These are phyloP conservation scores for Rhodotorula taiwanensis DNA, from an alignment of 768 basidiomycete species.

Conservation along the genomic window DNA sequence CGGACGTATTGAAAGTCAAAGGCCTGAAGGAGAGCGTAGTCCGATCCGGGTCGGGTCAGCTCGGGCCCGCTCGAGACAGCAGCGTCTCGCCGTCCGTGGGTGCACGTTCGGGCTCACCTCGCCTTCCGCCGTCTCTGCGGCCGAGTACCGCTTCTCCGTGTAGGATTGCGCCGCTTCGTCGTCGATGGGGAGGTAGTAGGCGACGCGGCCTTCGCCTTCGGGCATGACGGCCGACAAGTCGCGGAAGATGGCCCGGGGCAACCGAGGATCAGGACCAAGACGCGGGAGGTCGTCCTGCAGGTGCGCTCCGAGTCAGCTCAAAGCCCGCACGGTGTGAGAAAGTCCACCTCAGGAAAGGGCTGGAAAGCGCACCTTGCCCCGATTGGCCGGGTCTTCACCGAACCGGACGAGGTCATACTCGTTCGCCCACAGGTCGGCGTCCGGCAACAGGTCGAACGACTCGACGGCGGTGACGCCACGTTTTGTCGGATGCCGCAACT, in stretches of 20 bases:
- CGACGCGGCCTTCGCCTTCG: constrained; percentile 25
- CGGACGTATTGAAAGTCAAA: constrained; percentile 33
- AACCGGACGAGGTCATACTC: constrained; percentile 45
- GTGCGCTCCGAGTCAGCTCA: too few species aligned
- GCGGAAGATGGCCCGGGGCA: constrained; percentile 34
- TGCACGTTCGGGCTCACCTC: constrained; percentile 19
- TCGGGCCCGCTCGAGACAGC: too few species aligned
- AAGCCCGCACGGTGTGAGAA: too few species aligned
- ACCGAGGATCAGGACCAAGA: constrained; percentile 26
- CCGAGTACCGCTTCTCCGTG: constrained; percentile 14
- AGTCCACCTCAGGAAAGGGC: too few species aligned
- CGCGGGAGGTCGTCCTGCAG: constrained; percentile 11
- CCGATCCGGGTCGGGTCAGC: too few species aligned
- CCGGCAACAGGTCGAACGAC: constrained; percentile 74
- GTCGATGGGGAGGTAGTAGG: constrained; percentile 37
- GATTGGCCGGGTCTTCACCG: constrained; percentile 41
- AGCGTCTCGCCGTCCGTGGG: too few species aligned
- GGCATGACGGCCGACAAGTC: constrained; percentile 20
- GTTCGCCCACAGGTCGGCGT: constrained; percentile 76
- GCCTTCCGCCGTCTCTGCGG: constrained; percentile 5
- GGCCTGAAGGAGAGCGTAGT: constrained; percentile 6
- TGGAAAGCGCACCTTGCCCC: neutral
- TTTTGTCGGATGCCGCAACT: constrained; percentile 73
- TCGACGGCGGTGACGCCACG: constrained; percentile 66
- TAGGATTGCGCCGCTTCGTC: constrained; percentile 24